Base-by-base conservation (phyloP, 2,329 filamentous ascomycete species). In the Fusarium sp. region DNA sequence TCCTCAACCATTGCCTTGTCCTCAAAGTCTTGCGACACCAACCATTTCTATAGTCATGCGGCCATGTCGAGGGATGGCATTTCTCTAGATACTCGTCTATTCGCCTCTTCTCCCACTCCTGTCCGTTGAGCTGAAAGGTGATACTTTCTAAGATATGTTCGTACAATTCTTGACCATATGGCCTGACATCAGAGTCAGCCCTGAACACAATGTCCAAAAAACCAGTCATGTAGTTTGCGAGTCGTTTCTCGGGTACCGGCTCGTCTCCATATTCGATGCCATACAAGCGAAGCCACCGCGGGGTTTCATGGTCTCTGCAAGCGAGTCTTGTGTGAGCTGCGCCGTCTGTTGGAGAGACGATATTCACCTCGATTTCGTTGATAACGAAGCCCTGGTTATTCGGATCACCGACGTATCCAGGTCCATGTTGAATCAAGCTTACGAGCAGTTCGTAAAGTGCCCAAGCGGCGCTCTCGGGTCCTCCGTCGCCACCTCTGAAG, bases 311-410 rank as follows among this genome's bases (percentile, higher is more conserved):
- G 3, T 62, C 57, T 7, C 12, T 42, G 12, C 18, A 56, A 2
- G 24, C 32, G 4, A 73, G 8, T 5, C 13, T 63, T 6, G 28
- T 61, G 17, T 71, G 50, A 9, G 38, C 6, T 8, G 42, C 62
- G 2, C 62, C 62, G 20, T 74, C 66, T 15, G 38, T 62, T 20
- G 71, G 55, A 4, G 59, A 28, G 13, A 74, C 8, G 1, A 74
- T 4, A 11, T 74, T 17, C 22, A 71, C 28, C 1, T 24, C 45
- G 13, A 74, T 58, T 20, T 51, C 28, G 7, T 68, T 67, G 36
- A 73, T 24, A 12, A 61, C 2, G 24, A 44, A 67, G 7, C 32
- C 5, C 10, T 4, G 7, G 18, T 24, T 15, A 13, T 24, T 6
- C 5, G 1, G 3, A 0, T 14, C 3, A 8, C 38, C 24, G 8